Base-by-base conservation (phyloP, 768 basidiomycete species). In the Leucosporidium yakuticum region DNA sequence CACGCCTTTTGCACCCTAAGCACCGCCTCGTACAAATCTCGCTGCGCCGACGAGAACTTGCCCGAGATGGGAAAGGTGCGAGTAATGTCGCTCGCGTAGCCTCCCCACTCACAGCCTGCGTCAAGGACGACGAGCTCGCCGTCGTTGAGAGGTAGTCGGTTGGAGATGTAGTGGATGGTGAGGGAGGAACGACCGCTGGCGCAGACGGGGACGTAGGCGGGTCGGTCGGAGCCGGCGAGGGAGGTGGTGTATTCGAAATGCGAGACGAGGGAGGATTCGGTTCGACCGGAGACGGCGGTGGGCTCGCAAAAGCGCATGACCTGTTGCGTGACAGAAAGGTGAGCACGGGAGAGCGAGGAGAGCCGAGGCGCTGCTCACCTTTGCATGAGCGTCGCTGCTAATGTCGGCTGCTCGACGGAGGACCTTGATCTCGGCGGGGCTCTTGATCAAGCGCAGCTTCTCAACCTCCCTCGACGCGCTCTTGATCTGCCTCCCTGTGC, bases 131-230 rank as follows among this genome's bases (percentile, higher is more conserved):
- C 71, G 20, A 69, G 81, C 73, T 98, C 93, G 25, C 82, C 85
- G 1, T 85, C 79, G 50, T 82, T 81, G 14, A 94, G 79, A 25
- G 88, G 74, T 65, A 90, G 89, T 77, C 95, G 87, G 78, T 98
- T 98, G 23, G 87, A 83, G 0, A 92, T 95, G 77, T 98, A 98
- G 75, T 99, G 96, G 69, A 99, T 92, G 51, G 90, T 87, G 1
- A 96, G 82, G 12, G 90, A 86, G 75, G 97, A 96, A 3, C 88
- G 83, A 34, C 96, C 96, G 2, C 91, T 93, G 8, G 91, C 95
- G 44, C 97, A 90, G 8, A 99, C 96, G 19, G 96, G 96, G 2
- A 99, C 94, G 77, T 99, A 99, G n/a, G 96, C 94, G 58, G 86
- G 85, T 50, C 94, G 84, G 75, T 91, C 87, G 19, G 90, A 83